Evolutionary conservation across 345 rosid genomes (phyloP).

Genomic region (Eucalyptus dawsonii): DNA sequence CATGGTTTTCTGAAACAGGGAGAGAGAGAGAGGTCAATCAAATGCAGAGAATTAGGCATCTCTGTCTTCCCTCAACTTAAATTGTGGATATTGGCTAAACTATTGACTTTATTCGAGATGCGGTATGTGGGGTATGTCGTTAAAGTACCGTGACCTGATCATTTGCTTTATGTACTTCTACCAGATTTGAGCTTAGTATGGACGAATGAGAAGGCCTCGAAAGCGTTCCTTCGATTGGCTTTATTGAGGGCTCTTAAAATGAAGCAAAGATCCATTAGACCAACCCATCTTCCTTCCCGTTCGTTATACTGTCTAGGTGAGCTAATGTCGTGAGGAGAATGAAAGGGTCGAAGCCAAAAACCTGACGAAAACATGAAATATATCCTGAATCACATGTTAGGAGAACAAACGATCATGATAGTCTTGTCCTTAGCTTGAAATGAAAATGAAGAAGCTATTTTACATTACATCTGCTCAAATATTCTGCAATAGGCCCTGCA

Average conservation of each 20-base stretch:
- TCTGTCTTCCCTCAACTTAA: not conserved
- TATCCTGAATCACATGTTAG: not conserved
- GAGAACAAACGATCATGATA: not conserved
- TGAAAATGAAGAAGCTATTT: not conserved
- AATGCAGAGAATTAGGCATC: not conserved
- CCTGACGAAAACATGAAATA: not conserved
- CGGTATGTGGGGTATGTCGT: not conserved
- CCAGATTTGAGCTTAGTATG: not conserved
- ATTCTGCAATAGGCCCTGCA: not conserved
- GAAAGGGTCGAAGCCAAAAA: not conserved
- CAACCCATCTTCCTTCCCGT: not conserved
- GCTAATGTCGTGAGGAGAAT: not conserved
- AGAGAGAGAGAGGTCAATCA: not conserved
- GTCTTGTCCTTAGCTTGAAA: not conserved
- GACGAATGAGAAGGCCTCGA: not conserved
- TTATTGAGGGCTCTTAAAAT: not conserved
- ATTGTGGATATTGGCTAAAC: not conserved
- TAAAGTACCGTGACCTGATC: not conserved
- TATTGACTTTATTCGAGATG: not conserved
- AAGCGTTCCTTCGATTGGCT: not conserved
- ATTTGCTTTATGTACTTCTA: not conserved
- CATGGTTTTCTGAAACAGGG: not conserved
- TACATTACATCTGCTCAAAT: not conserved
- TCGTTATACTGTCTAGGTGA: not conserved
- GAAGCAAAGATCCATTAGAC: not conserved